Evolutionary conservation across 139 green algal species (phyloP).

Genomic region (Astrephomene gubernaculifera): DNA sequence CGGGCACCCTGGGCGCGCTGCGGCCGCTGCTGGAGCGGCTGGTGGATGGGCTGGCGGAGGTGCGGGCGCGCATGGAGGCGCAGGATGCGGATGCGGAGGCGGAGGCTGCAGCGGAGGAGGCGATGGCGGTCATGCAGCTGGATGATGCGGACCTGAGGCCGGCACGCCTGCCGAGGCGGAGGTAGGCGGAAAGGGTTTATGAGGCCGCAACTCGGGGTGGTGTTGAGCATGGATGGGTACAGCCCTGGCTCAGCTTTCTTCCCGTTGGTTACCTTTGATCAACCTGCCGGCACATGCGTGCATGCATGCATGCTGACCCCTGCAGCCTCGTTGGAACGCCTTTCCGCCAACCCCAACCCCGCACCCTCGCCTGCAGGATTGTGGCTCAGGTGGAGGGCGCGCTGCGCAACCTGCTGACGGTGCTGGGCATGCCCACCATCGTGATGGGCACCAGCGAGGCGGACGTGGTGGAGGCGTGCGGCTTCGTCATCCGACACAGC

Average conservation of each 20-base stretch:
- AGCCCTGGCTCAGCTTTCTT: no score
- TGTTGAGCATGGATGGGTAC: no score
- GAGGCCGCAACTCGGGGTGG: neutral
- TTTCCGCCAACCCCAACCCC: no score
- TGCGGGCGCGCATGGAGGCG: slow-evolving; percentile 14
- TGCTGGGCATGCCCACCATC: slow-evolving; percentile 32
- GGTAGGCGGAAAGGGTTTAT: neutral
- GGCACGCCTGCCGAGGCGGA: neutral
- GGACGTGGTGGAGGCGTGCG: slow-evolving; percentile 40
- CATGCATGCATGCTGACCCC: no score
- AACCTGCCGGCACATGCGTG: no score
- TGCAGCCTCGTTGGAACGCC: no score
- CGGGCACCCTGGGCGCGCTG: slow-evolving; percentile 1
- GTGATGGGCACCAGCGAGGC: slow-evolving; percentile 39
- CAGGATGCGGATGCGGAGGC: neutral
- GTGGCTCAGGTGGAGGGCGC: slow-evolving; percentile 29
- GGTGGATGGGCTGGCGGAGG: slow-evolving; percentile 11
- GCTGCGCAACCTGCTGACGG: slow-evolving; percentile 19
- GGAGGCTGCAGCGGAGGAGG: neutral
- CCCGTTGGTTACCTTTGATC: no score
- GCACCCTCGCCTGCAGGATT: no score
- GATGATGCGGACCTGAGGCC: neutral
- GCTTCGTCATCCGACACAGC: slow-evolving; percentile 32
- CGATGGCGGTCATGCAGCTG: no score
- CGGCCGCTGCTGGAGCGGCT: neutral